Percentiles rank a stretch among this genome's conserved stretches.
phyloP scores from a whole-genome alignment of 768 basidiomycete genomes.

The Mycena filopes region DNA sequence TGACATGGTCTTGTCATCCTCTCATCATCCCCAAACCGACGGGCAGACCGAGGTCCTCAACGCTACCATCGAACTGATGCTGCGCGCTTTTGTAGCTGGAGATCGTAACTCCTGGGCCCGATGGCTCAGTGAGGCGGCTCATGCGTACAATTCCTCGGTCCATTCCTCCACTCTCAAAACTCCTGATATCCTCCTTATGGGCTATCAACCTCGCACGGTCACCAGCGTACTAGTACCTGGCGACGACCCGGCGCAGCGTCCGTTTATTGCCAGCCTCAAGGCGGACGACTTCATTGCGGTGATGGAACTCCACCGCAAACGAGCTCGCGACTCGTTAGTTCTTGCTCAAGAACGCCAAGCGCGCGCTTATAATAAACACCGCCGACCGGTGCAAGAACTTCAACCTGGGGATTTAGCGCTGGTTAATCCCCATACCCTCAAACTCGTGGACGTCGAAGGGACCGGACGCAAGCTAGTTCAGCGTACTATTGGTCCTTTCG shows the following conservation, averaged over 20 bases:
- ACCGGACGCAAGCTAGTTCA: conserved; percentile 39
- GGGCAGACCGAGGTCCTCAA: conserved; percentile 41
- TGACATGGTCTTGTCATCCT: conserved; percentile 34
- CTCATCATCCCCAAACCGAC: conserved; percentile 43
- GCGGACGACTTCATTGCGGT: conserved; percentile 16
- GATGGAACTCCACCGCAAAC: conserved; percentile 5
- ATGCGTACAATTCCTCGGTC: conserved; percentile 44
- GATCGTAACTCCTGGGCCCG: conserved; percentile 41
- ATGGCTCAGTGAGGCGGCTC: conserved; percentile 38
- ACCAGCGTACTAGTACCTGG: conserved; percentile 8
- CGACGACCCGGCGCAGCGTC: neutral
- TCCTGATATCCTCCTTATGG: conserved; percentile 42
- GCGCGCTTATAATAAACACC: conserved; percentile 29
- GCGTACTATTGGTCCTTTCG: conserved; percentile 38
- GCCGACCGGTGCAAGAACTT: neutral
- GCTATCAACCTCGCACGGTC: conserved; percentile 37
- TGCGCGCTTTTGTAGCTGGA: conserved; percentile 40
- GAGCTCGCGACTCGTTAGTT: conserved; percentile 28
- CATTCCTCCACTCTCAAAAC: conserved; percentile 38
- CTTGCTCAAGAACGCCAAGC: conserved; percentile 39
- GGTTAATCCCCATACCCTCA: conserved; percentile 41
- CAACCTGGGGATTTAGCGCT: conserved; percentile 34
- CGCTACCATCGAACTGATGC: conserved; percentile 41
- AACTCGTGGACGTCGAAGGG: conserved; percentile 35
- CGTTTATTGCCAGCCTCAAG: conserved; percentile 18